These are phyloP conservation scores for Phytophthora pisi DNA, from an alignment of 352 stramenopile species.

Conservation along the genomic window DNA sequence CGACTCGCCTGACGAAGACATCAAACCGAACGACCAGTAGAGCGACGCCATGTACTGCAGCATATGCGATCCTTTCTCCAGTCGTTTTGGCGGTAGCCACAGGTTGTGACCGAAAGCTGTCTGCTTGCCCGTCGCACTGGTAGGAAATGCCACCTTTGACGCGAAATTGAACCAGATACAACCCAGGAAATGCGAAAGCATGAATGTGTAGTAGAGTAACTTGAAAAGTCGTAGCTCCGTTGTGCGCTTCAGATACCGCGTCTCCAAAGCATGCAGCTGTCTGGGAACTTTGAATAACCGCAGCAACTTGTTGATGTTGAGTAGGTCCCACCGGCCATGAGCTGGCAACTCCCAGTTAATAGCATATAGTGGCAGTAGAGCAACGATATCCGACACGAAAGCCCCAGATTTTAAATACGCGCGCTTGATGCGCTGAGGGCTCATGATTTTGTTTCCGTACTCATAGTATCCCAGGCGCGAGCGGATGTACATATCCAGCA, in stretches of 20 bases:
- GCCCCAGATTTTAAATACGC: background rate
- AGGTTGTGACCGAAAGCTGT: background rate
- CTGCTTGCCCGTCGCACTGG: background rate
- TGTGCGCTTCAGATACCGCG: background rate
- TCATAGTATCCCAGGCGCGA: constrained; percentile 5
- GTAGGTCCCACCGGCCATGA: background rate
- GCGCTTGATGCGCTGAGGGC: background rate
- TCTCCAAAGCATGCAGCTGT: background rate
- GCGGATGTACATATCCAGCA: background rate
- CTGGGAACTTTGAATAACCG: background rate
- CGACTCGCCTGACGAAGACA: constrained; percentile 47
- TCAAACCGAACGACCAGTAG: constrained; percentile 59
- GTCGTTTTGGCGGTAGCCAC: background rate
- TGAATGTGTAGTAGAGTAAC: constrained; percentile 4
- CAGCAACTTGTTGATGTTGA: constrained; percentile 1
- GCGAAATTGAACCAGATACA: constrained; percentile 5
- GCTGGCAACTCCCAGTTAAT: background rate
- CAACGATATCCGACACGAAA: background rate
- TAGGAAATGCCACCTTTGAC: background rate
- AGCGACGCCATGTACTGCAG: constrained; percentile 45
- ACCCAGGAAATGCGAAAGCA: background rate
- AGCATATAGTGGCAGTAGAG: background rate
- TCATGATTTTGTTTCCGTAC: constrained; percentile 3
- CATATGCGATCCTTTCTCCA: constrained; percentile 20
- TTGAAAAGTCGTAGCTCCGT: background rate